phyloP scores from a whole-genome alignment of 129 eudicot genomes.

The Daucus carota region DH1_v3.0 NC_030386.2:39568001-39568500 shows the following conservation, averaged over 20 bases:
- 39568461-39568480: not conserved
- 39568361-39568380: not conserved
- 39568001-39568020: not conserved
- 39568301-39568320: slow-evolving; percentile 70
- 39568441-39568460: not conserved
- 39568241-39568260: not conserved
- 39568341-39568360: slow-evolving; percentile 19
- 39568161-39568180: not conserved
- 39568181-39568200: not conserved
- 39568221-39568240: not conserved
- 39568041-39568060: not conserved
- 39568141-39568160: not conserved
- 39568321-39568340: slow-evolving; percentile 63
- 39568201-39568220: not conserved
- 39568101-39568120: not conserved
- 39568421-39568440: not conserved
- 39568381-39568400: not conserved
- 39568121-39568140: not conserved
- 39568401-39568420: not conserved
- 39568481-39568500: too few relatives aligned
- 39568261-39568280: slow-evolving; percentile 61
- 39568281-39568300: slow-evolving; percentile 77
- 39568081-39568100: not conserved
- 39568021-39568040: not conserved
- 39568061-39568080: not conserved